Conservation (phyloP, 2,329 filamentous ascomycete species). For the Apiospora aurea region DNA sequence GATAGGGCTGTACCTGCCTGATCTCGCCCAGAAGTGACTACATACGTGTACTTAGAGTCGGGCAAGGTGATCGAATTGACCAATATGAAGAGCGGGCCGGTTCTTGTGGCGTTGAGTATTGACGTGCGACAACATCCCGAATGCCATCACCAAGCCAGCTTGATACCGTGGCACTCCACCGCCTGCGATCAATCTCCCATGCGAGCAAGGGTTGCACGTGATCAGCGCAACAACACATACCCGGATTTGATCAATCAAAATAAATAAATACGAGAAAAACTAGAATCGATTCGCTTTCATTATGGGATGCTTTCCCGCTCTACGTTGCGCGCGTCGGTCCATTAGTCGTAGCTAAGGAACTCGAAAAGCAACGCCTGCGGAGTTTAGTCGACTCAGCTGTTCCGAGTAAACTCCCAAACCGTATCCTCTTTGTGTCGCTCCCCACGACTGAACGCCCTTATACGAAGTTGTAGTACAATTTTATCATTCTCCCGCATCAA, state of each 20-base stretch:
- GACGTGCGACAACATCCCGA: no score
- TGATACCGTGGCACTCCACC: no score
- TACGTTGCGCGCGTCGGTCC: not conserved
- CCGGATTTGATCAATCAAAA: not conserved
- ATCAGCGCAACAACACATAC: not conserved
- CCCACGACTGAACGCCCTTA: conserved; percentile 3
- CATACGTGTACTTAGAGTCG: not conserved
- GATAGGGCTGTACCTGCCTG: not conserved
- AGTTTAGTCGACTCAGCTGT: not conserved
- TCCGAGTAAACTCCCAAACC: not conserved
- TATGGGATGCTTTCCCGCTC: not conserved
- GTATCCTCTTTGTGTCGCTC: not conserved
- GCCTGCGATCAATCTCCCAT: no score
- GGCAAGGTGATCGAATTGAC: not conserved
- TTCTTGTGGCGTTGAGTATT: not conserved
- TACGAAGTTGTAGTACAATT: not conserved
- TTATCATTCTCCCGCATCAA: not conserved
- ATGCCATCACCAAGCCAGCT: no score
- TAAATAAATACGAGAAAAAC: not conserved
- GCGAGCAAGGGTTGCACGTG: not conserved
- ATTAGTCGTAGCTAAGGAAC: not conserved
- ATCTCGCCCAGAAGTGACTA: not conserved
- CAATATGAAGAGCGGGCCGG: not conserved
- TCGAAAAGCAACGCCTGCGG: conserved; percentile 15
- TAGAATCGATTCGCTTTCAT: not conserved